Conservation (phyloP, 78 protist genomes). For the Polysphondylium violaceum region DNA sequence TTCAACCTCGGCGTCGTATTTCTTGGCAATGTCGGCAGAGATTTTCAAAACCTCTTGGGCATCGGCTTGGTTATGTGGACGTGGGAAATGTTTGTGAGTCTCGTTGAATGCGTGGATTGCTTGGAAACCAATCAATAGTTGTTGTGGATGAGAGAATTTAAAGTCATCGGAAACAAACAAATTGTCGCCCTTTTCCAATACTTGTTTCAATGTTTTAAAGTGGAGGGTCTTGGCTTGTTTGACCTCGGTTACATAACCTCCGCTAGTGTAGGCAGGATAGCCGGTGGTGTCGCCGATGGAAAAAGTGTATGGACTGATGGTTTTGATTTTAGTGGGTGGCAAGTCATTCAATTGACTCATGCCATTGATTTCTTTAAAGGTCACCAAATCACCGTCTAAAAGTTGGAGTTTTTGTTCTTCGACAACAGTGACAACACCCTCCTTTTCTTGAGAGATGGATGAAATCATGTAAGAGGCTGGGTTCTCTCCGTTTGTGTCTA, state of each 20-base stretch:
- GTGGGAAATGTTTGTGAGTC: constrained; percentile 14
- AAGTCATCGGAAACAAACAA: constrained; percentile 86
- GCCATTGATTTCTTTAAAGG: constrained; percentile 93
- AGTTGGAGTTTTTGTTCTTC: constrained; percentile 92
- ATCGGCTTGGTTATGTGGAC: constrained; percentile 57
- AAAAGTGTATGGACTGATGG: constrained; percentile 75
- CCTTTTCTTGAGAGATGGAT: constrained; percentile 82
- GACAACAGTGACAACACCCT: constrained; percentile 87
- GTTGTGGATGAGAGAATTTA: constrained; percentile 75
- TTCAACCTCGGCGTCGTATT: constrained; percentile 63
- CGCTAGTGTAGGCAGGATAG: constrained; percentile 59
- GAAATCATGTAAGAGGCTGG: constrained; percentile 82
- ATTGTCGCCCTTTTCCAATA: constrained; percentile 81
- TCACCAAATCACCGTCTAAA: constrained; percentile 92
- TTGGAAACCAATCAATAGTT: constrained; percentile 53
- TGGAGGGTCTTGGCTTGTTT: constrained; percentile 84
- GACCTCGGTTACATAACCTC: constrained; percentile 95
- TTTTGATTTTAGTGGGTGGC: constrained; percentile 71
- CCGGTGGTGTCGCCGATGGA: constrained; percentile 89
- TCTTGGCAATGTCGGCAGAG: constrained; percentile 48
- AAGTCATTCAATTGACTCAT: constrained; percentile 93
- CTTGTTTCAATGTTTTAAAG: constrained; percentile 75
- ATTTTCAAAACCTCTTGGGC: constrained; percentile 70
- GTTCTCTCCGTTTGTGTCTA: constrained; percentile 93
- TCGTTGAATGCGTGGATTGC: constrained; percentile 62